A percentile compares a stretch with the other conserved stretches of the same genome.
Conservation (phyloP, 1,284 basidiomycete genomes). For the Flammula alnicola region DNA sequence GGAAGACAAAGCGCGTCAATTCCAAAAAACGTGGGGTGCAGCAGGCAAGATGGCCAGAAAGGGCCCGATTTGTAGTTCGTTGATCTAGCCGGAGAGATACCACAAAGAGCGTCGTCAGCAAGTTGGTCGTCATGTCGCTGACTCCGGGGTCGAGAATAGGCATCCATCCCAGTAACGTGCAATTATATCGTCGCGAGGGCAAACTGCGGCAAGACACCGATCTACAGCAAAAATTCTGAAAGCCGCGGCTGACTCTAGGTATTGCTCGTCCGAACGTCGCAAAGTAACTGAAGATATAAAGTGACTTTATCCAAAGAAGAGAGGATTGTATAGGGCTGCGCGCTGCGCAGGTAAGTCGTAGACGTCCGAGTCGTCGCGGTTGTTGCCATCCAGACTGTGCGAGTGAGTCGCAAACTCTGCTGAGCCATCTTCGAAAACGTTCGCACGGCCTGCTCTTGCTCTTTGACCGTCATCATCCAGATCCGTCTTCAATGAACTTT, state of each 20-base stretch:
- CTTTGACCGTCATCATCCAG: background rate
- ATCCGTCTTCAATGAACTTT: background rate
- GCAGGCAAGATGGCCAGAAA: conserved; percentile 3
- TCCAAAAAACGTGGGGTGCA: background rate
- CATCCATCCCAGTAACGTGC: background rate
- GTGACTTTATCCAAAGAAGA: too few species aligned
- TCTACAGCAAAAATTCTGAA: too few species aligned
- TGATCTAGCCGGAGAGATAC: background rate
- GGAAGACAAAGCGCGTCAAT: background rate
- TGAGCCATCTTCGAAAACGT: too few species aligned
- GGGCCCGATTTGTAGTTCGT: background rate
- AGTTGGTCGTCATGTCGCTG: conserved; percentile 1
- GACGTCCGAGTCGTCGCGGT: background rate
- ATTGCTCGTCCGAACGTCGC: too few species aligned
- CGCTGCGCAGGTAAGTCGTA: background rate
- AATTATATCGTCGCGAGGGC: conserved; percentile 1
- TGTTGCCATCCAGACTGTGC: background rate
- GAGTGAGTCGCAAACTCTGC: background rate
- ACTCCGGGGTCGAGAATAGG: background rate
- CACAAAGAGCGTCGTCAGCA: background rate
- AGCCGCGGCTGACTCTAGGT: too few species aligned
- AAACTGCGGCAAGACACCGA: background rate
- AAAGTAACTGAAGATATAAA: too few species aligned
- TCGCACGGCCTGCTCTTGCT: conserved; percentile 1
- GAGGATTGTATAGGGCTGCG: too few species aligned